Percentiles rank a stretch among this genome's conserved stretches.
These are phyloP conservation scores for Gossypium gossypioides DNA, from an alignment of 441 rosid species.

Conservation along the genomic window DNA sequence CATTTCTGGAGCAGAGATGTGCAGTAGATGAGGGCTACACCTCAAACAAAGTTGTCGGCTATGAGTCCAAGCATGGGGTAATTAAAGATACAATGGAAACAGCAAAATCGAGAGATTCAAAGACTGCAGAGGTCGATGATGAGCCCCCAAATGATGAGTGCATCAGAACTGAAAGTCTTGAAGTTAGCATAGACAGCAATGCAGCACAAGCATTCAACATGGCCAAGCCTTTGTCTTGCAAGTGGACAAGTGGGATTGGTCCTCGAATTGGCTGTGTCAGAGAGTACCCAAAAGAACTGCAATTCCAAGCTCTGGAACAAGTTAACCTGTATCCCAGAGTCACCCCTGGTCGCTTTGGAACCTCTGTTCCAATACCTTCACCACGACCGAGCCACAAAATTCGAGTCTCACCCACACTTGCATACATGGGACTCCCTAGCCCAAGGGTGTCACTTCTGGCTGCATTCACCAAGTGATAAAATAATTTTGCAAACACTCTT, in stretches of 20 bases:
- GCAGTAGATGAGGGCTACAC: constrained; percentile 53
- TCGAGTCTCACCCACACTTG: constrained; percentile 55
- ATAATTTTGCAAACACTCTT: not conserved
- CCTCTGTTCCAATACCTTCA: constrained; percentile 52
- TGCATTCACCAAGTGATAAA: not conserved
- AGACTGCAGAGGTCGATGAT: constrained; percentile 7
- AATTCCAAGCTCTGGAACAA: constrained; percentile 56
- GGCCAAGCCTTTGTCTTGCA: constrained; percentile 54
- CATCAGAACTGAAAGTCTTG: not conserved
- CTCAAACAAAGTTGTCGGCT: constrained; percentile 18
- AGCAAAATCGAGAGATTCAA: constrained; percentile 5
- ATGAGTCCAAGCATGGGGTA: constrained; percentile 16
- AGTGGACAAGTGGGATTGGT: constrained; percentile 68
- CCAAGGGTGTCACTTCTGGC: constrained; percentile 15
- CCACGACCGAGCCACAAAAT: constrained; percentile 69
- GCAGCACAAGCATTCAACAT: constrained; percentile 26
- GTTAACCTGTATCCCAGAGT: constrained; percentile 54
- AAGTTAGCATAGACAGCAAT: not conserved
- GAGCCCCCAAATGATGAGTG: constrained; percentile 11
- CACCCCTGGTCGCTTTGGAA: constrained; percentile 20
- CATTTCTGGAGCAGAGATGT: constrained; percentile 36
- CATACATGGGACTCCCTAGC: constrained; percentile 71
- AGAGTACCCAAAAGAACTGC: constrained; percentile 66
- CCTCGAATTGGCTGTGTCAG: constrained; percentile 76
- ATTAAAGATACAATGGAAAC: not conserved